Evolutionary conservation across 345 rosid genomes (phyloP), one percentile per base, ranked within the genome.

Genomic region (Luvunga scandens): DNA sequence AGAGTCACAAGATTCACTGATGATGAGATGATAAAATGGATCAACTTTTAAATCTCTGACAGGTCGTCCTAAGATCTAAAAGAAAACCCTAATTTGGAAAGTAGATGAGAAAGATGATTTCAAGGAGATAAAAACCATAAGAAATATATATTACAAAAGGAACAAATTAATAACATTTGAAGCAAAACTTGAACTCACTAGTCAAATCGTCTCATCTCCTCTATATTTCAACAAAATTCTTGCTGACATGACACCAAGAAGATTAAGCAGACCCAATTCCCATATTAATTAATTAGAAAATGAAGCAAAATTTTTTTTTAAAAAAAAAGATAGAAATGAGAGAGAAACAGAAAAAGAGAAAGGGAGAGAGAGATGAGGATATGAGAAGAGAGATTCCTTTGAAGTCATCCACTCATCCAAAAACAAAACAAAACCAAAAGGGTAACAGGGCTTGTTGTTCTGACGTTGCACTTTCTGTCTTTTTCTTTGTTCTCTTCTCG

Each of bases 401-500:
- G 74, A 72, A 77, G 72, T 65, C 48, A 82, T 78, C 78, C 81
- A 85, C 82, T 63, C 88, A 83, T 80, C 76, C 78, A 79, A 77
- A 82, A 73, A 71, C 78, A 80, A 72, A 86, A 67, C 76, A 75
- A 71, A 80, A 61, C 78, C 71, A 72, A 65, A 78, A 56, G 79
- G 80, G 77, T 68, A 75, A 71, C 72, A 78, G 80, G 31, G 24
- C 70, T 66, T 74, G 75, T 63, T 83, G 72, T 28, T 75, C 77
- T 83, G 88, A 86, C 77, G 82, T 82, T 82, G 87, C 83, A 79
- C 86, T 90, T 84, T 80, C 89, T 88, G 89, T 88, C 88, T 81
- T 86, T 85, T 88, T 82, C 80, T 77, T 69, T 78, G 84, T 82
- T 78, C 69, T 77, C 82, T 80, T 78, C 74, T 79, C 33, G 61